Percentiles rank a stretch among this genome's conserved stretches.
Conservation (phyloP, 176 grass and related monocot genomes). For the Ampelocalamus luodianensis region DNA sequence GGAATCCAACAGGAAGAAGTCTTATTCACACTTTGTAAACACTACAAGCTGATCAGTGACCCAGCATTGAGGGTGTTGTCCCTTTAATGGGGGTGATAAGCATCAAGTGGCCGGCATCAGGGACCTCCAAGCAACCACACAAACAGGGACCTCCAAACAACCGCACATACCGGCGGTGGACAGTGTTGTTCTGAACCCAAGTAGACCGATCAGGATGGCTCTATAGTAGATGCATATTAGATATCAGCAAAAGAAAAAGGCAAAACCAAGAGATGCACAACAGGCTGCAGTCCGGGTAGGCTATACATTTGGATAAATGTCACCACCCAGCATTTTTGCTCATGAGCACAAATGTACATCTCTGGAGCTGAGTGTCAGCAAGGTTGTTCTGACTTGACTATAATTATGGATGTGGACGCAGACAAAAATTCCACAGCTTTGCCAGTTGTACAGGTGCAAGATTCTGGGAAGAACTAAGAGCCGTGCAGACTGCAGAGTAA, state of each 20-base stretch:
- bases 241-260: constrained; percentile 41
- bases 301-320: constrained; percentile 57
- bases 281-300: constrained; percentile 35
- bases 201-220: constrained; percentile 30
- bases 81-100: constrained; percentile 31
- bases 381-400: constrained; percentile 41
- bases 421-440: constrained; percentile 46
- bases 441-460: constrained; percentile 29
- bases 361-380: constrained; percentile 25
- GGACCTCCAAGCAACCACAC: constrained; percentile 39
- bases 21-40: constrained; percentile 49
- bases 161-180: not conserved
- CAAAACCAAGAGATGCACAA: constrained; percentile 30
- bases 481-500: constrained; percentile 28
- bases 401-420: constrained; percentile 28
- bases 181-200: constrained; percentile 30
- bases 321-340: constrained; percentile 40
- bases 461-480: constrained; percentile 23
- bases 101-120: constrained; percentile 47
- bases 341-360: constrained; percentile 41
- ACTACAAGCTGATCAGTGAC: constrained; percentile 34
- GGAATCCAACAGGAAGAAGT: constrained; percentile 33
- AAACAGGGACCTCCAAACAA: constrained; percentile 37
- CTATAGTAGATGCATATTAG: constrained; percentile 22
- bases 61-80: constrained; percentile 21